Percentiles rank a stretch among this genome's conserved stretches.
These are phyloP conservation scores for Metschnikowia rubicola DNA, from an alignment of 805 yeast species.

Conservation along the genomic window DNA sequence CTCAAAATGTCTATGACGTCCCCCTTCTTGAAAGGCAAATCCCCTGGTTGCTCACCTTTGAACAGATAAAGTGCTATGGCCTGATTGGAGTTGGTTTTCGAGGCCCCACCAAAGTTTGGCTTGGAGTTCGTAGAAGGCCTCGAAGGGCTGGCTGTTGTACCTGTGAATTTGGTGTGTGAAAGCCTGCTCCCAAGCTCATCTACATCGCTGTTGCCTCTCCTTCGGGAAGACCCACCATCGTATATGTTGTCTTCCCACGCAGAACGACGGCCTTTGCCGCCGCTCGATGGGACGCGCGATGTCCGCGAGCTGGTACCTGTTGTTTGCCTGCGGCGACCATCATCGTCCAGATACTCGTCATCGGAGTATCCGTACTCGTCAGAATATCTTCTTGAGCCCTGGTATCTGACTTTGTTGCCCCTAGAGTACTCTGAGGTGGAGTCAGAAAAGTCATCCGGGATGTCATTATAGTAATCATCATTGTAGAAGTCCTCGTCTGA, in stretches of 20 bases:
- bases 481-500: constrained; percentile 51
- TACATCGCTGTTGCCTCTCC: constrained; percentile 31
- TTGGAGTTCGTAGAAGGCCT: constrained; percentile 40
- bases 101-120: constrained; percentile 37
- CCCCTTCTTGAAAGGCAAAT: constrained; percentile 88
- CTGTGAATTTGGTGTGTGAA: constrained; percentile 28
- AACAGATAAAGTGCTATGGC: constrained; percentile 89
- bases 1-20: constrained; percentile 85
- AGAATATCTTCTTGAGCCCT: constrained; percentile 25
- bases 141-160: constrained; percentile 24
- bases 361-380: constrained; percentile 35
- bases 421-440: constrained; percentile 43
- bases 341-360: constrained; percentile 37
- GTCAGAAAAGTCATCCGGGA: constrained; percentile 65
- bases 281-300: constrained; percentile 9
- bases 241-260: constrained; percentile 88
- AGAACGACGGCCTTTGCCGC: constrained; percentile 28
- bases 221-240: constrained; percentile 42
- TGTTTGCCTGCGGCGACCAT: constrained; percentile 22
- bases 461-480: constrained; percentile 66
- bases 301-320: constrained; percentile 18
- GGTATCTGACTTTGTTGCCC: constrained; percentile 17
- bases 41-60: constrained; percentile 92
- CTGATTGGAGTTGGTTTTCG: constrained; percentile 52
- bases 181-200: constrained; percentile 34